These are phyloP conservation scores for Wickerhamiella infanticola DNA, from an alignment of 1,139 yeast genomes.

Conservation along the genomic window DNA sequence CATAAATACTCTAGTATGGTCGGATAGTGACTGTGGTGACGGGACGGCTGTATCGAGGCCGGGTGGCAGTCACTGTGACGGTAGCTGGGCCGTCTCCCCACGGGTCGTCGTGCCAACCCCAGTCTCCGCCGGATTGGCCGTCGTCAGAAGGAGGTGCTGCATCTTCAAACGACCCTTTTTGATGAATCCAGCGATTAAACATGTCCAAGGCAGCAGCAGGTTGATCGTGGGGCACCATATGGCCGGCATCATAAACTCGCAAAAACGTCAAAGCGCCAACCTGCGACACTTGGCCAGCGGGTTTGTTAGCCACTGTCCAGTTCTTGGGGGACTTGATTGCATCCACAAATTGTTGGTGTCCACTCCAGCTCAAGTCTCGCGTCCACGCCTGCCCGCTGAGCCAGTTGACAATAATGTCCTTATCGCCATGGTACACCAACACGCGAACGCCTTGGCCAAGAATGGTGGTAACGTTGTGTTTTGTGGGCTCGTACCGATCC, in stretches of 20 bases:
- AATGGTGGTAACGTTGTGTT: slow-evolving; percentile 41
- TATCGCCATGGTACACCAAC: slow-evolving; percentile 78
- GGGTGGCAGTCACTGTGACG: neutral
- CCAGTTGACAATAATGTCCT: slow-evolving; percentile 84
- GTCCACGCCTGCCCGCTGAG: slow-evolving; percentile 75
- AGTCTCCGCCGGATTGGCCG: too few relatives aligned
- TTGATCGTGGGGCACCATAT: slow-evolving; percentile 68
- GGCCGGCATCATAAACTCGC: slow-evolving; percentile 50
- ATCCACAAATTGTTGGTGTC: slow-evolving; percentile 22
- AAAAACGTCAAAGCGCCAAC: slow-evolving; percentile 42
- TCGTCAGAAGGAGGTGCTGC: neutral
- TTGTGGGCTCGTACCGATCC: slow-evolving; percentile 54
- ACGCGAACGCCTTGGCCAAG: slow-evolving; percentile 54
- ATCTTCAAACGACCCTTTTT: slow-evolving; percentile 7
- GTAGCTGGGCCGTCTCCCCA: neutral
- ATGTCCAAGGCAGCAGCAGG: slow-evolving; percentile 58
- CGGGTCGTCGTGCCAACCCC: too few relatives aligned
- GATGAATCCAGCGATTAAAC: slow-evolving; percentile 57
- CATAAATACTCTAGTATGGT: too few relatives aligned
- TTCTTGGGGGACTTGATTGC: slow-evolving; percentile 24
- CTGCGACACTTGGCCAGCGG: slow-evolving; percentile 44
- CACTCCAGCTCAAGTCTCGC: slow-evolving; percentile 46
- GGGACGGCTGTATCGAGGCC: neutral
- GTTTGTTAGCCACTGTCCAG: slow-evolving; percentile 30
- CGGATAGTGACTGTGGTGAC: neutral